Percentiles rank a stretch among this genome's conserved stretches.
Evolutionary conservation across 108 stramenopile species (phyloP).

Genomic region (Nitzschia sp.): DNA sequence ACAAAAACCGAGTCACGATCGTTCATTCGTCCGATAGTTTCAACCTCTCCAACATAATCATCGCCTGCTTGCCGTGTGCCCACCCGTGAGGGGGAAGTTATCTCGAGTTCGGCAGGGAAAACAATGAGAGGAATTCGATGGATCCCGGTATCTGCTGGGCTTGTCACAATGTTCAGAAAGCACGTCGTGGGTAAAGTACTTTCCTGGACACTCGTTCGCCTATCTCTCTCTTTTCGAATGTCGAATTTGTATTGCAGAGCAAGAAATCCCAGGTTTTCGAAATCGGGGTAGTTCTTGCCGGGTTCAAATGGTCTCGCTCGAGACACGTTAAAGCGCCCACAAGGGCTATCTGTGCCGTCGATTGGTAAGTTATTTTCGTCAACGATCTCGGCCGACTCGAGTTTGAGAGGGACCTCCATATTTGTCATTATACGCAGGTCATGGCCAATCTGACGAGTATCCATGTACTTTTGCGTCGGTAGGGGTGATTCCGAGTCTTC

Average conservation of each 20-base stretch:
- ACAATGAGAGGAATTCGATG: conserved; percentile 40
- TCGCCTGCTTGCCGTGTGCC: neutral
- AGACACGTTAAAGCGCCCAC: conserved; percentile 43
- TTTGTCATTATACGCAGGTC: conserved; percentile 35
- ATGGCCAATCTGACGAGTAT: conserved; percentile 26
- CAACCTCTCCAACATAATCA: neutral
- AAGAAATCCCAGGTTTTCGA: conserved; percentile 34
- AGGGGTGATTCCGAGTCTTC: conserved; percentile 16
- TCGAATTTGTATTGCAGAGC: conserved; percentile 36
- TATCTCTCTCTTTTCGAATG: conserved; percentile 1
- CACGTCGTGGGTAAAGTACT: conserved; percentile 26
- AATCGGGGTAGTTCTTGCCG: neutral
- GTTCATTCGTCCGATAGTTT: neutral
- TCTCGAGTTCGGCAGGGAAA: conserved; percentile 40
- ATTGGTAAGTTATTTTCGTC: conserved; percentile 21
- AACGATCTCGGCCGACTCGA: conserved; percentile 22
- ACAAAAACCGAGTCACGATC: neutral
- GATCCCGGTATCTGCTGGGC: conserved; percentile 22
- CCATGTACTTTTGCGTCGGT: conserved; percentile 25
- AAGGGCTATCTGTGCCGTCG: conserved; percentile 11
- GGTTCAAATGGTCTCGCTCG: neutral
- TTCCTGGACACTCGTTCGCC: neutral
- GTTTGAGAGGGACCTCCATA: neutral
- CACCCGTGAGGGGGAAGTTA: conserved; percentile 9
- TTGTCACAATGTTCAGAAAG: conserved; percentile 33